Evolutionary conservation across 257 asterid species (phyloP).

Genomic region (Asclepias syriaca): DNA sequence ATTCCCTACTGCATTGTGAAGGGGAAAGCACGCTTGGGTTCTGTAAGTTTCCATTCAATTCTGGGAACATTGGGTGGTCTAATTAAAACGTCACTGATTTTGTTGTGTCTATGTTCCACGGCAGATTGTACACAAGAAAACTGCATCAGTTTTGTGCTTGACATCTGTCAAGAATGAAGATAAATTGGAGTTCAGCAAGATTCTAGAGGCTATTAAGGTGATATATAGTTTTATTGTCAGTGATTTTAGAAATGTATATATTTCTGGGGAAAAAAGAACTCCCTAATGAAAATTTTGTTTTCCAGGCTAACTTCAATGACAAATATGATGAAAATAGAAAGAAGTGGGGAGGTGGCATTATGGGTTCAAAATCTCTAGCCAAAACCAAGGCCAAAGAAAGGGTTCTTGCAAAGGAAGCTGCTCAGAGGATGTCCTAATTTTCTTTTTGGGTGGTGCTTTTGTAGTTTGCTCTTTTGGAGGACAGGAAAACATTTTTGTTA

Average conservation of each 20-base stretch:
- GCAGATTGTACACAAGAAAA: conserved; percentile 36
- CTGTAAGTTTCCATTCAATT: conserved; percentile 5
- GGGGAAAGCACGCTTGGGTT: conserved; percentile 16
- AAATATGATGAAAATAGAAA: conserved; percentile 38
- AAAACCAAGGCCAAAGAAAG: conserved; percentile 43
- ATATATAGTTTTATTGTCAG: background rate
- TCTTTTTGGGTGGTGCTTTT: background rate
- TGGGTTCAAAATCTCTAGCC: conserved; percentile 48
- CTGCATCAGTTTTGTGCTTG: conserved; percentile 38
- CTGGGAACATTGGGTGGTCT: conserved; percentile 27
- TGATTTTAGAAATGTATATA: background rate
- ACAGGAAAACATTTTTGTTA: background rate
- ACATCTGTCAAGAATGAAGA: conserved; percentile 48
- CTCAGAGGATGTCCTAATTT: conserved; percentile 1
- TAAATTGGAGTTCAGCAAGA: conserved; percentile 36
- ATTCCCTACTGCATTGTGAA: conserved; percentile 45
- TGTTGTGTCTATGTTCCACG: conserved; percentile 8
- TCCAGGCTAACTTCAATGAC: conserved; percentile 49
- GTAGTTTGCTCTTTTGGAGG: background rate
- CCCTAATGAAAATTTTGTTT: background rate
- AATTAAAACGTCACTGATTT: background rate
- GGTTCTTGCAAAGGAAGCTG: conserved; percentile 30
- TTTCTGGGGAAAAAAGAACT: background rate
- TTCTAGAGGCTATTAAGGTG: conserved; percentile 45
- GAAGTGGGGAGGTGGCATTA: conserved; percentile 49